phyloP scores from a whole-genome alignment of 257 asterid genomes.

The Linaria vulgaris region DNA sequence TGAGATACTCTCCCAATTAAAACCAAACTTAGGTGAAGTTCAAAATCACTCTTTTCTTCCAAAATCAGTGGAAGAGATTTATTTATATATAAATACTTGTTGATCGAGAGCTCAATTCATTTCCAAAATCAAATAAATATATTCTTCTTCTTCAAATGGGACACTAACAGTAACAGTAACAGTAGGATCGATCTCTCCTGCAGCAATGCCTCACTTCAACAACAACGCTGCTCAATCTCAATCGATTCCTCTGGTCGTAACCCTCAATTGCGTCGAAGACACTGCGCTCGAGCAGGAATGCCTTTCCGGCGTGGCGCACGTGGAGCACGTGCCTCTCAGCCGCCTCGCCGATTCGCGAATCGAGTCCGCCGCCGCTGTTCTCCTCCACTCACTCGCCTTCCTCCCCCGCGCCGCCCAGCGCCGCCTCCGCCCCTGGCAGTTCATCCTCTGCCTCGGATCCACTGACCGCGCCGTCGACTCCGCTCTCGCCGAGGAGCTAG shows the following conservation, averaged over 20 bases:
- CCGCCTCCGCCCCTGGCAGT: conserved; percentile 92
- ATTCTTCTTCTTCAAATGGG: too few species aligned
- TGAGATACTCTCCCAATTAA: too few species aligned
- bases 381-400: conserved; percentile 89
- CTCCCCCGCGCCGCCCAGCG: conserved; percentile 99
- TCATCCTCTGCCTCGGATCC: conserved; percentile 91
- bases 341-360: conserved; percentile 83
- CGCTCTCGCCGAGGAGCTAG: conserved; percentile 81
- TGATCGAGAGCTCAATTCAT: too few species aligned
- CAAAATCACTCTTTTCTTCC: too few species aligned
- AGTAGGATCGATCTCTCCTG: too few species aligned
- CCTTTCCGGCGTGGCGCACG: conserved; percentile 66
- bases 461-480: conserved; percentile 86
- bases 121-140: too few species aligned
- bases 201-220: conserved; percentile 44
- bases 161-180: too few species aligned
- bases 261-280: conserved; percentile 94
- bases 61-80: too few species aligned
- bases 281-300: conserved; percentile 70
- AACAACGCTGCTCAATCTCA: conserved; percentile 35
- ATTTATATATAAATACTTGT: too few species aligned
- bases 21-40: too few species aligned
- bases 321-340: conserved; percentile 90
- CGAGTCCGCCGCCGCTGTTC: conserved; percentile 85
- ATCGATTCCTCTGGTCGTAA: conserved; percentile 62